These are phyloP conservation scores for Trichophyton mentagrophytes DNA, from an alignment of 2,329 filamentous ascomycete genomes.

Conservation along the genomic window DNA sequence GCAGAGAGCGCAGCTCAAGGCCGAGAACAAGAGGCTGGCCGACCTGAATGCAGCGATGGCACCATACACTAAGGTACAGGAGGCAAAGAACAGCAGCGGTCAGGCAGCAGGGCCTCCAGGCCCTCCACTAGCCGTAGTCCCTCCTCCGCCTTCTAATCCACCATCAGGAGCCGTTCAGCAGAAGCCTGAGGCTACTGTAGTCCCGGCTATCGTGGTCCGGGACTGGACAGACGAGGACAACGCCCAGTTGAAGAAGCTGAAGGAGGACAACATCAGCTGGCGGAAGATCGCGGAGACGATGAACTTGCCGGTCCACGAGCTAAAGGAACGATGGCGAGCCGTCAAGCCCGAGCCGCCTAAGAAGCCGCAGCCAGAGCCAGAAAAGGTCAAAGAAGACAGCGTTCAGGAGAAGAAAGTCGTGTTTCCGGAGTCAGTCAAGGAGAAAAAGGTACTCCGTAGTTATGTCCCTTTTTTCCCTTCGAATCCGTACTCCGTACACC, in stretches of 20 bases:
- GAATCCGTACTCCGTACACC: too few species aligned
- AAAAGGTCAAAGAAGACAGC: constrained; percentile 2
- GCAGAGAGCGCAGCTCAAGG: constrained; percentile 5
- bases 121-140: background rate
- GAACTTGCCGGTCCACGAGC: constrained; percentile 16
- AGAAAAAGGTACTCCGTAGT: background rate
- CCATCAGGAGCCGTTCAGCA: background rate
- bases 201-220: background rate
- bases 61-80: background rate
- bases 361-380: constrained; percentile 4
- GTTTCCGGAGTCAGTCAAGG: constrained; percentile 9
- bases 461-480: too few species aligned
- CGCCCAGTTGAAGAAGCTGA: constrained; percentile 14
- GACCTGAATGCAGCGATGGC: background rate
- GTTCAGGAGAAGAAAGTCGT: constrained; percentile 5
- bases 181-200: background rate
- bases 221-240: constrained; percentile 18
- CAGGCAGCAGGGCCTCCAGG: background rate
- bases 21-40: constrained; percentile 6
- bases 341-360: constrained; percentile 7
- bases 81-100: background rate
- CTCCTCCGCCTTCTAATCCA: background rate
- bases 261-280: constrained; percentile 15
- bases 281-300: constrained; percentile 16
- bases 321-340: constrained; percentile 17